Base-by-base conservation (phyloP, 352 stramenopile genomes). In the Phytophthora pluvialis region DNA sequence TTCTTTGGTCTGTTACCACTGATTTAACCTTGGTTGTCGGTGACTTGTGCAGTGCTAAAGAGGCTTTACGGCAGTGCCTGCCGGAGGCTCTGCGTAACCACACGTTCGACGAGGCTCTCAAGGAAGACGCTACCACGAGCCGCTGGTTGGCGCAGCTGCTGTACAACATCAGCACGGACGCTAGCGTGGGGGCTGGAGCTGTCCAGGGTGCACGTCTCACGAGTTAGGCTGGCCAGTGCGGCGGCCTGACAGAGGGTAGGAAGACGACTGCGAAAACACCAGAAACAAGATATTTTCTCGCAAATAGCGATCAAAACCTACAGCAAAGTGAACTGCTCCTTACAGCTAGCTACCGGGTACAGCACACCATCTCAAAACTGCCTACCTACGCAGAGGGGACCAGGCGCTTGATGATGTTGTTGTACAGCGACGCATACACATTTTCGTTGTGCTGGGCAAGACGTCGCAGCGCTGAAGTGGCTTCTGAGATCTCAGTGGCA, bases 61-160 rank as follows among this genome's bases (percentile, higher is more conserved):
- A 99, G 69, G 98, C 98, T n/a, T 80, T 99, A 33, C 90, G 96
- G 39, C 93, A 98, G 72, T 99, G 94, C 69, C 69, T 99, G 26
- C 97, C 97, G 0, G 81, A 96, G 21, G 90, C 93, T 35, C 81
- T 99, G 52, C 82, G 91, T 43, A 98, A 98, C 66, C 88, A 98
- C 75, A 98, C 96, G 33, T 99, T 99, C 75, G 85, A 90, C 16
- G 83, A 90, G 7, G 80, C 85, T 44, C 77, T 99, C 28, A 98
- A 98, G 69, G 97, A 99, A 66, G 97, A 99, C 80, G 80, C 91
- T 15, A 98, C 94, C 2, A 98, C 98, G 13, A 97, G 97, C 60
- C 97, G 97, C 60, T 99, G 97, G 97, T 76, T 99, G 32, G 86
- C 80, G 25, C 93, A 98, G 62, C 81, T 99, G 15, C 72, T 99